phyloP scores from a whole-genome alignment of 2,329 filamentous ascomycete species.

The Fusarium newnesense region DNA sequence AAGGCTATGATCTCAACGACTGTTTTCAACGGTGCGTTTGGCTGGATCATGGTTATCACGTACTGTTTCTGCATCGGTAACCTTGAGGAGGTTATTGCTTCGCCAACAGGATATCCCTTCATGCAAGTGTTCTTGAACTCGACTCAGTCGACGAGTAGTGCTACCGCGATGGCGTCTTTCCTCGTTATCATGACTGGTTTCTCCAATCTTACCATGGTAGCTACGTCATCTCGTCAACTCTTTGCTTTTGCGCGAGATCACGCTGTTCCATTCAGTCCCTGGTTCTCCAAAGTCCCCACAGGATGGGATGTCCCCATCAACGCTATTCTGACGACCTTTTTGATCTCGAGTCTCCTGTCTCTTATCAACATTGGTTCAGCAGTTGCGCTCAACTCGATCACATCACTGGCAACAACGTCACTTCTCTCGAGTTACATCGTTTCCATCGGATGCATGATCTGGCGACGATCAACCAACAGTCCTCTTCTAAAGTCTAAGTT shows the following conservation, averaged over 20 bases:
- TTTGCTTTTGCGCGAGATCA: slow-evolving; percentile 38
- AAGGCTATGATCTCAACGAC: slow-evolving; percentile 35
- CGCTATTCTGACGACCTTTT: slow-evolving; percentile 33
- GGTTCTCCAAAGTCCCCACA: slow-evolving; percentile 29
- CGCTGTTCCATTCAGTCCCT: slow-evolving; percentile 35
- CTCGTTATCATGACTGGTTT: slow-evolving; percentile 39
- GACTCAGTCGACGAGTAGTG: slow-evolving; percentile 26
- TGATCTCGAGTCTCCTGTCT: slow-evolving; percentile 30
- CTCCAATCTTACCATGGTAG: slow-evolving; percentile 38
- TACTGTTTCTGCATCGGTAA: slow-evolving; percentile 39
- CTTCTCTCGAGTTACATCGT: slow-evolving; percentile 39
- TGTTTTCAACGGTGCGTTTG: slow-evolving; percentile 33
- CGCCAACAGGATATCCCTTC: slow-evolving; percentile 35
- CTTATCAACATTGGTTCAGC: slow-evolving; percentile 40
- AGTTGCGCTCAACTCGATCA: slow-evolving; percentile 32
- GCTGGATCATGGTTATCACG: slow-evolving; percentile 40
- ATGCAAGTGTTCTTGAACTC: slow-evolving; percentile 41
- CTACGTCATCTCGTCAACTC: slow-evolving; percentile 36
- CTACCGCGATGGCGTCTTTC: slow-evolving; percentile 34
- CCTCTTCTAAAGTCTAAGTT: slow-evolving; percentile 33
- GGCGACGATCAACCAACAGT: slow-evolving; percentile 26
- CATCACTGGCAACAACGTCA: slow-evolving; percentile 29
- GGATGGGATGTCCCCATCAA: slow-evolving; percentile 38
- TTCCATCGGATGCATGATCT: slow-evolving; percentile 39
- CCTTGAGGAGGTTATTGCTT: slow-evolving; percentile 30